These are phyloP conservation scores for Mycena vitilis DNA, from an alignment of 768 basidiomycete species.

Conservation along the genomic window DNA sequence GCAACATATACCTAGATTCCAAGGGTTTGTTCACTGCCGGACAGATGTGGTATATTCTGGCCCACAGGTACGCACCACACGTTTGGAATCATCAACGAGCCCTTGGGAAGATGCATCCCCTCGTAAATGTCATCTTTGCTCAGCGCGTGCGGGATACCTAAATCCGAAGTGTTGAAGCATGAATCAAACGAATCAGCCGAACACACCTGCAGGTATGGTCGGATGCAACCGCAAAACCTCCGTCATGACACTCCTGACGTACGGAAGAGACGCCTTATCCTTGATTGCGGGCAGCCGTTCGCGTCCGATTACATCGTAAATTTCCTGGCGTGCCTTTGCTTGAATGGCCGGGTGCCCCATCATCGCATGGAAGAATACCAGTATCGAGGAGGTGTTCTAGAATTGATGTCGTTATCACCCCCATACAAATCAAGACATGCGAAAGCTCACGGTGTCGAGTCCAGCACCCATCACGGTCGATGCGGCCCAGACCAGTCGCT, in stretches of 20 bases:
- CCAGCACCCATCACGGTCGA: constrained; percentile 16
- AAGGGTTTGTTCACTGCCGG: too few species aligned
- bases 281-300: constrained; percentile 26
- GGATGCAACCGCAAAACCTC: constrained; percentile 33
- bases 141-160: constrained; percentile 16
- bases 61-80: constrained; percentile 4
- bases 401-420: neutral
- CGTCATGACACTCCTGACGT: constrained; percentile 20
- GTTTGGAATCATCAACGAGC: constrained; percentile 14
- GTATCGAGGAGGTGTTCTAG: constrained; percentile 7
- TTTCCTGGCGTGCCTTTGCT: constrained; percentile 13
- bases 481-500: constrained; percentile 8
- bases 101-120: constrained; percentile 25
- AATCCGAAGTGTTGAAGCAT: neutral
- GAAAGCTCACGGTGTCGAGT: constrained; percentile 18
- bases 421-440: neutral
- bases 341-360: constrained; percentile 29
- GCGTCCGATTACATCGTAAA: constrained; percentile 24
- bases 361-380: constrained; percentile 32
- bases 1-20: constrained; percentile 10
- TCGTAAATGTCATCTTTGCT: constrained; percentile 26
- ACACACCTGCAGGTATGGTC: constrained; percentile 30
- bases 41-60: neutral
- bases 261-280: constrained; percentile 24
- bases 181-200: neutral